These are phyloP conservation scores for Heliamphora pulchella DNA, from an alignment of 179 eudicot genomes.

Conservation along the genomic window DNA sequence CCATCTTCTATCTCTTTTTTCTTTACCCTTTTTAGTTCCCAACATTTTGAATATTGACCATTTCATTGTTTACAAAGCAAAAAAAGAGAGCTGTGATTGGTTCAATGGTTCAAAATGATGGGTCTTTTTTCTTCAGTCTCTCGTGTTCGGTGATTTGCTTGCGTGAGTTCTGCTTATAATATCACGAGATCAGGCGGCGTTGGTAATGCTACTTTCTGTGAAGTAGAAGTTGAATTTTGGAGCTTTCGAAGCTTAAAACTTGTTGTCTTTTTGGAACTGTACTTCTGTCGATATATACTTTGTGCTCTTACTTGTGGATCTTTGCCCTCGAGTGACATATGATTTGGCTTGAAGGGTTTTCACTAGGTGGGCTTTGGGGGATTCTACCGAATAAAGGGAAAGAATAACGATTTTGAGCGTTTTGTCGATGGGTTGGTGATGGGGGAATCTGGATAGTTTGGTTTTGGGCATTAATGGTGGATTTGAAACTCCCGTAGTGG, in stretches of 20 bases:
- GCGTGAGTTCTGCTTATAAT: background rate
- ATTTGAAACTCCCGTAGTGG: conserved; percentile 1
- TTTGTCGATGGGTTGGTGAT: background rate
- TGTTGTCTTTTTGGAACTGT: background rate
- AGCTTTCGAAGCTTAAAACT: background rate
- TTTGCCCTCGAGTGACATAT: background rate
- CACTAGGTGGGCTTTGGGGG: conserved; percentile 12
- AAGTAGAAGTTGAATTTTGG: conserved; percentile 9
- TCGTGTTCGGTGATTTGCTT: conserved; percentile 14
- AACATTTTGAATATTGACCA: background rate
- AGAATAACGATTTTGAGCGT: conserved; percentile 14
- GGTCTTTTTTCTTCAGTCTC: background rate
- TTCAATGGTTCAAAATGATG: background rate
- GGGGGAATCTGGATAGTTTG: conserved; percentile 24
- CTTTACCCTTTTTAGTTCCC: background rate
- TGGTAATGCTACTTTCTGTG: conserved; percentile 7
- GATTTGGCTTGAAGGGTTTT: conserved; percentile 10
- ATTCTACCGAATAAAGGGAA: conserved; percentile 13
- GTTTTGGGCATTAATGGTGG: conserved; percentile 17
- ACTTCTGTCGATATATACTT: background rate
- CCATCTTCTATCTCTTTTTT: background rate
- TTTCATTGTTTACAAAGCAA: background rate
- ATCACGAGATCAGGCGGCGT: background rate
- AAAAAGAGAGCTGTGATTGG: conserved; percentile 1
- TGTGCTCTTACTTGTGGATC: background rate